Conservation (phyloP, 192 early-diverging fungal species). For the Geranomyces variabilis region DNA sequence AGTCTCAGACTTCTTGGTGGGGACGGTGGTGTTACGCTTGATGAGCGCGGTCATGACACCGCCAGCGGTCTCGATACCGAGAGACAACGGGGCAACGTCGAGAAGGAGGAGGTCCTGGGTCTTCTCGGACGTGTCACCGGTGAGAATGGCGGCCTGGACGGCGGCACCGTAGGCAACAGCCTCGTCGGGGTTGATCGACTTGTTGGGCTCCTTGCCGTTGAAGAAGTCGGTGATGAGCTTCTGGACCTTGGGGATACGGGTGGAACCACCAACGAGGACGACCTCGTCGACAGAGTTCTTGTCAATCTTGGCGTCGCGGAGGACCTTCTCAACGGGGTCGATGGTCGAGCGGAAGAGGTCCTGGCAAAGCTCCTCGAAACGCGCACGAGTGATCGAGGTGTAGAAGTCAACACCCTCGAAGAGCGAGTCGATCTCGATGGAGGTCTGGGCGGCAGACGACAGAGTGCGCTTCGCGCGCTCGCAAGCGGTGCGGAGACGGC, state of each 20-base stretch:
- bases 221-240: conserved; percentile 98
- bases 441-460: conserved; percentile 90
- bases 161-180: conserved; percentile 98
- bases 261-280: conserved; percentile 97
- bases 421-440: conserved; percentile 96
- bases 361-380: conserved; percentile 98
- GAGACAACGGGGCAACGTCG: conserved; percentile 94
- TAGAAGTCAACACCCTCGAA: conserved; percentile 98
- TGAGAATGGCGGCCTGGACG: conserved; percentile 96
- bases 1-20: conserved; percentile 96
- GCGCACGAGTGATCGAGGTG: conserved; percentile 96
- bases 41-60: conserved; percentile 98
- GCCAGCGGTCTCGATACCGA: conserved; percentile 98
- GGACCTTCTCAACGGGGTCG: conserved; percentile 95
- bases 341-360: conserved; percentile 95
- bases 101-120: conserved; percentile 92
- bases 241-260: conserved; percentile 99
- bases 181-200: conserved; percentile 99
- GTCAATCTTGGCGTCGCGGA: conserved; percentile 95
- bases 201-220: conserved; percentile 99
- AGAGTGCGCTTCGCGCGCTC: conserved; percentile 98
- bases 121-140: conserved; percentile 96
- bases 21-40: conserved; percentile 97
- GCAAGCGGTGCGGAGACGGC: conserved; percentile 95
- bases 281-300: conserved; percentile 91